Conservation (phyloP, 371 early-diverging fungal genomes). For the Mortierella sp. region DNA sequence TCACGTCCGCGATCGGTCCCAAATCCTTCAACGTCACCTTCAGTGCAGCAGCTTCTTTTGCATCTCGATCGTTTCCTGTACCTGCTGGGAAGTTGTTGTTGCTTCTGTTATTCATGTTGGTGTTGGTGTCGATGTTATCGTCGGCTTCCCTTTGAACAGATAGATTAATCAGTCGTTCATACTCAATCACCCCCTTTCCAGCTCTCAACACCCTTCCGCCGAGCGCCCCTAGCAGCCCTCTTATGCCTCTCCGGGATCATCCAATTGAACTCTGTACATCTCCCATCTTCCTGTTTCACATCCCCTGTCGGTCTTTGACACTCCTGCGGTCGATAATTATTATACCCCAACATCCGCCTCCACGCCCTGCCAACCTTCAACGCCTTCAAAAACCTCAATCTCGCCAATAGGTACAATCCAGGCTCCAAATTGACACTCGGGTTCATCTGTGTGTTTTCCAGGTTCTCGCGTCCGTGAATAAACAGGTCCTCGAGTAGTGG, state of each 20-base stretch:
- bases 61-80: background rate
- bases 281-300: background rate
- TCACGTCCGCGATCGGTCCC: background rate
- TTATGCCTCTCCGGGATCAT: background rate
- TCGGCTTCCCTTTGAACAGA: background rate
- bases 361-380: background rate
- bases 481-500: background rate
- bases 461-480: background rate
- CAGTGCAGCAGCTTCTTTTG: background rate
- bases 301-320: background rate
- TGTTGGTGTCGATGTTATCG: background rate
- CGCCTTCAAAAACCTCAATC: background rate
- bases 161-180: background rate
- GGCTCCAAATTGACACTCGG: background rate
- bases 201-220: no score
- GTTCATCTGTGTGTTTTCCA: background rate
- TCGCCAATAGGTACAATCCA: background rate
- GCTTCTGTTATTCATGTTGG: background rate
- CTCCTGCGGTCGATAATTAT: background rate
- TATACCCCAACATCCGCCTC: background rate
- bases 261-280: background rate
- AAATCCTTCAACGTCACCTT: background rate
- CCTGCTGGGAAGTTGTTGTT: background rate
- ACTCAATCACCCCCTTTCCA: background rate
- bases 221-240: background rate